Evolutionary conservation across 495 filamentous ascomycete genomes (phyloP), one percentile per base, ranked within the genome.

Genomic region (Penicillium bovifimosum): DNA sequence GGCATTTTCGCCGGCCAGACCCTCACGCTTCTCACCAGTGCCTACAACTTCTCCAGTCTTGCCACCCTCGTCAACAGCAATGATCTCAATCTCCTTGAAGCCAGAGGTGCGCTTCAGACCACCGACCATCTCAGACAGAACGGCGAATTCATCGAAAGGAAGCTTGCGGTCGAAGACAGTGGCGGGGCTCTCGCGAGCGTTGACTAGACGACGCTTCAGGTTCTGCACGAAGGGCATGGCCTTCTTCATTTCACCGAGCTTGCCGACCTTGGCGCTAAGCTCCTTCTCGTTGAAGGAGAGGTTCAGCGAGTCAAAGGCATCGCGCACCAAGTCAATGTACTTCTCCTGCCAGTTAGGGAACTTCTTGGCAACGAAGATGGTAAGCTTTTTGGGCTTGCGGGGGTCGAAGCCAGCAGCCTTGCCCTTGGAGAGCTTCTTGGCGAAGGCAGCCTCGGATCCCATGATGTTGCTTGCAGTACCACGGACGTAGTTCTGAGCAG

Each of bases 211-310:
- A 60, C 80, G 85, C 85, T 96, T 96, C 43, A 98, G 71, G 1
- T 63, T 70, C 69, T 97, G 90, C 5, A 97, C 83, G 62, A 96
- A 98, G 5, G 95, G 95, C 93, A 97, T 97, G 24, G 89, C 92
- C 70, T 92, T 90, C 81, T 98, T 98, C 80, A 87, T 88, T 71
- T 96, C 92, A 26, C 80, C 78, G 62, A 93, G 80, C 73, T 91
- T 91, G 59, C 78, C 80, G 17, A 92, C 79, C 60, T 84, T 80
- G 44, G 79, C 79, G 59, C 80, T 88, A 16, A 96, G 72, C 47
- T 80, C 80, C 74, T 93, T 95, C 62, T 95, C 89, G 55, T 95
- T 83, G 58, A 86, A 65, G 18, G 63, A 65, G 52, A 88, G 54
- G 52, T 62, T 80, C 35, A 79, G 52, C 32, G 68, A 56, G 49